Evolutionary conservation across 805 yeast species (phyloP).

Genomic region (Kluyveromyces lactis): DNA sequence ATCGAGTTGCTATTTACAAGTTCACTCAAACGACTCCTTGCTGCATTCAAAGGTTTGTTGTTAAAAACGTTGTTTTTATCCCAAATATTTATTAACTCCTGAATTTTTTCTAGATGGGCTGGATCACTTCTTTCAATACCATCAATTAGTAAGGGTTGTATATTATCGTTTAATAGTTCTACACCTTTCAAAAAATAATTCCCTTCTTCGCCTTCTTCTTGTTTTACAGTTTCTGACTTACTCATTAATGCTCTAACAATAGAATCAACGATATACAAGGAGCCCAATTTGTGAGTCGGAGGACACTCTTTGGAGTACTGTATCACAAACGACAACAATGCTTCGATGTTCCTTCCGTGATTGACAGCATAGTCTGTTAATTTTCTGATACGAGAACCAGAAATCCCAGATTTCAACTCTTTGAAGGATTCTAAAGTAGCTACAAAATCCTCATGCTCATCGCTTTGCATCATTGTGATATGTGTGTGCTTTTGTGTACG

Average conservation of each 20-base stretch:
- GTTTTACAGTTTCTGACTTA: slow-evolving; percentile 49
- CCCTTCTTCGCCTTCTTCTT: slow-evolving; percentile 19
- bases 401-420: slow-evolving; percentile 75
- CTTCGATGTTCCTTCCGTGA: slow-evolving; percentile 40
- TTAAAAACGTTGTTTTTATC: slow-evolving; percentile 73
- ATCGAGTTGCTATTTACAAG: not conserved
- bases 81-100: slow-evolving; percentile 90
- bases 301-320: slow-evolving; percentile 61
- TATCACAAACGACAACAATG: slow-evolving; percentile 20
- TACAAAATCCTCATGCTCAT: slow-evolving; percentile 30
- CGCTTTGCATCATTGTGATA: not conserved
- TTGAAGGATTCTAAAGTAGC: slow-evolving; percentile 35
- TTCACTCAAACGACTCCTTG: slow-evolving; percentile 40
- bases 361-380: slow-evolving; percentile 70
- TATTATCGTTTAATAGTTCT: slow-evolving; percentile 50
- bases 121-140: slow-evolving; percentile 47
- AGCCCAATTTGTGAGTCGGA: slow-evolving; percentile 79
- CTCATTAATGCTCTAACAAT: slow-evolving; percentile 80
- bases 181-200: slow-evolving; percentile 75
- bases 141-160: slow-evolving; percentile 56
- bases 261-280: slow-evolving; percentile 86
- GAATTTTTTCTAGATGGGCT: slow-evolving; percentile 63
- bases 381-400: slow-evolving; percentile 89
- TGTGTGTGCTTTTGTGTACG: not conserved
- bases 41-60: slow-evolving; percentile 42